Evolutionary conservation across 768 basidiomycete genomes (phyloP).

Genomic region (Podaxis sp.): DNA sequence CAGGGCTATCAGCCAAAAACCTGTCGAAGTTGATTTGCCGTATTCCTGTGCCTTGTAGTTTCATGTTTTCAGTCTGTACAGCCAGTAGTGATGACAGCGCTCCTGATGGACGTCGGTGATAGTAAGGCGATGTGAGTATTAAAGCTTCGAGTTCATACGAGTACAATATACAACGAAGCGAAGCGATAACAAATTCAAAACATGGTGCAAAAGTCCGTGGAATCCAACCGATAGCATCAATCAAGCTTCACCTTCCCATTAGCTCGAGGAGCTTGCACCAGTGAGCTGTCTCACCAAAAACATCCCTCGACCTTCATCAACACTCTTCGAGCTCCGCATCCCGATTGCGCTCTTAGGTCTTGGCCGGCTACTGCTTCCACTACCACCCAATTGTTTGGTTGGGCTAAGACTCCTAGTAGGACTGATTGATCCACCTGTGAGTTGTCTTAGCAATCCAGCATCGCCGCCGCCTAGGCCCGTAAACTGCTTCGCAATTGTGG

Average conservation of each 20-base stretch:
- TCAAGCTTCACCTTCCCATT: constrained; percentile 14
- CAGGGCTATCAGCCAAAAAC: no score
- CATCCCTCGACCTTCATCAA: constrained; percentile 74
- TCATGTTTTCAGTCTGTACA: neutral
- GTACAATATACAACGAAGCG: neutral
- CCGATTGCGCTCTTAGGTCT: constrained; percentile 81
- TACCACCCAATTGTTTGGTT: constrained; percentile 60
- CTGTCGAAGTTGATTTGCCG: no score
- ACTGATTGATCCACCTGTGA: constrained; percentile 68
- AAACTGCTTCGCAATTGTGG: constrained; percentile 74
- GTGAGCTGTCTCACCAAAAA: constrained; percentile 80
- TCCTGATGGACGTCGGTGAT: neutral
- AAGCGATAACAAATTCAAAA: neutral
- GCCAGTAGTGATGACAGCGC: neutral
- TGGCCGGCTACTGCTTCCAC: constrained; percentile 43
- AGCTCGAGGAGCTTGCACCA: constrained; percentile 37
- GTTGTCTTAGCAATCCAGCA: constrained; percentile 46
- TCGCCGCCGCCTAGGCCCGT: constrained; percentile 57
- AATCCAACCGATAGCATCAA: neutral
- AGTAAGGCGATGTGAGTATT: no score
- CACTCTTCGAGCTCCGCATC: constrained; percentile 57
- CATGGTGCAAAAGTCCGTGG: neutral
- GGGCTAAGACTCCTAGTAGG: constrained; percentile 76
- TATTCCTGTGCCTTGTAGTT: neutral
- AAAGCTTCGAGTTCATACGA: neutral